Conservation (phyloP, 2,329 filamentous ascomycete genomes). For the Chaetomiaceae sp. region DNA sequence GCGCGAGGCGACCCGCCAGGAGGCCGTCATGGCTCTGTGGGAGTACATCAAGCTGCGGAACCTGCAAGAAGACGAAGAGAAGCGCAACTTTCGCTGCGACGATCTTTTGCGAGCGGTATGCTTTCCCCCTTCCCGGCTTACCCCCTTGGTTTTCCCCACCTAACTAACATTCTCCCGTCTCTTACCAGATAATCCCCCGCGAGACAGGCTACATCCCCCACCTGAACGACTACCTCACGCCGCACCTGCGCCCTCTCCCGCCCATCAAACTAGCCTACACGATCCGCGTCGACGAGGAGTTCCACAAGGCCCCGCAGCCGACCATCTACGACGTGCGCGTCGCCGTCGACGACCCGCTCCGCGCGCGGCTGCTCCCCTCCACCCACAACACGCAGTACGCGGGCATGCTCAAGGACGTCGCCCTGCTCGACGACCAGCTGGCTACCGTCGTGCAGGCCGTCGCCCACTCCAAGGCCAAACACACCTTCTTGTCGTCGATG, state of each 20-base stretch:
- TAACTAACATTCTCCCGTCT: conserved; percentile 25
- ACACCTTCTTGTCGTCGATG: conserved; percentile 77
- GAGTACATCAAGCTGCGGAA: conserved; percentile 85
- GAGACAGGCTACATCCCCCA: conserved; percentile 81
- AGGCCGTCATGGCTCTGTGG: conserved; percentile 88
- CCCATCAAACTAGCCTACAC: conserved; percentile 86
- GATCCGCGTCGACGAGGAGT: conserved; percentile 83
- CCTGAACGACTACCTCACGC: conserved; percentile 72
- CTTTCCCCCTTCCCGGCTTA: conserved; percentile 11
- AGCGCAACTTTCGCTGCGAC: conserved; percentile 87
- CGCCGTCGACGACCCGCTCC: conserved; percentile 75
- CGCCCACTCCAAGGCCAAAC: conserved; percentile 79
- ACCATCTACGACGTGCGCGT: conserved; percentile 91
- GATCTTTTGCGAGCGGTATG: conserved; percentile 71
- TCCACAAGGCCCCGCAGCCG: conserved; percentile 67
- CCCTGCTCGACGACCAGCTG: conserved; percentile 76
- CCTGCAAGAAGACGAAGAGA: conserved; percentile 91
- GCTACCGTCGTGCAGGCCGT: conserved; percentile 79
- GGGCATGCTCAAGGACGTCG: conserved; percentile 69
- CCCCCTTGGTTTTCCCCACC: background rate
- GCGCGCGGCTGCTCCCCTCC: conserved; percentile 59
- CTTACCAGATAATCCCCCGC: conserved; percentile 69
- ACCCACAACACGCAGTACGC: conserved; percentile 67
- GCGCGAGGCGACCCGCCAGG: conserved; percentile 78
- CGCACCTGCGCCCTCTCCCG: conserved; percentile 72